A percentile compares a stretch with the other conserved stretches of the same genome.
These are phyloP conservation scores for Asterochloris erici DNA, from an alignment of 139 green algal genomes.

Conservation along the genomic window DNA sequence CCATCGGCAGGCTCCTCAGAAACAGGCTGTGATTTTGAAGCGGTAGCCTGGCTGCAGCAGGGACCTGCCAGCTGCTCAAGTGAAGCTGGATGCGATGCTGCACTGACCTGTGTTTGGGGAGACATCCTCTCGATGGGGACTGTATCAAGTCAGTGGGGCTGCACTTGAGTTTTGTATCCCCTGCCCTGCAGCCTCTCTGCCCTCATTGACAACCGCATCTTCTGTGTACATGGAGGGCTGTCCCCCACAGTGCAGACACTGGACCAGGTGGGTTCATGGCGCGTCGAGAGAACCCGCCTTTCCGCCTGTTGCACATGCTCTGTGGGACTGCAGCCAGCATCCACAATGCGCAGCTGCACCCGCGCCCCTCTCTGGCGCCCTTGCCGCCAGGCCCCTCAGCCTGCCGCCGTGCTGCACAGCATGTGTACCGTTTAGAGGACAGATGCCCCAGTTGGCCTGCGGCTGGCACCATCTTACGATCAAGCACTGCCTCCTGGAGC, in stretches of 20 bases:
- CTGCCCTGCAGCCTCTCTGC: conserved; percentile 56
- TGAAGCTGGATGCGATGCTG: neutral
- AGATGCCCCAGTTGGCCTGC: neutral
- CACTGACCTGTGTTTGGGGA: neutral
- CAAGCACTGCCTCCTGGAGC: too few species aligned
- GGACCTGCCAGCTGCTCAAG: neutral
- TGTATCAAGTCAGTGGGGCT: neutral
- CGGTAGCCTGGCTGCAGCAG: neutral
- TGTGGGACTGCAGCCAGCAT: neutral
- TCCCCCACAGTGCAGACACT: conserved; percentile 89
- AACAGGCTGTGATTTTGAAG: neutral
- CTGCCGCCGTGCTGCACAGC: too few species aligned
- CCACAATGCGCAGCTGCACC: neutral
- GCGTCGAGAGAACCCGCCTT: neutral
- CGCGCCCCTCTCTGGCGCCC: too few species aligned
- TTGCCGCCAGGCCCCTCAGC: too few species aligned
- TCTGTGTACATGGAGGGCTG: conserved; percentile 97
- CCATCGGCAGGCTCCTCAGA: neutral
- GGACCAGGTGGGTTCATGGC: conserved; percentile 68
- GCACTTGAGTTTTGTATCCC: neutral
- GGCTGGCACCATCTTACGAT: too few species aligned
- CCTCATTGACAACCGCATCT: conserved; percentile 88
- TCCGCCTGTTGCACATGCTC: neutral
- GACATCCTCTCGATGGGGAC: neutral
- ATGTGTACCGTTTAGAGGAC: too few species aligned